Percentiles rank a stretch among this genome's conserved stretches.
These are phyloP conservation scores for Ophiostoma ulmi DNA, from an alignment of 2,329 filamentous ascomycete species.

Conservation along the genomic window DNA sequence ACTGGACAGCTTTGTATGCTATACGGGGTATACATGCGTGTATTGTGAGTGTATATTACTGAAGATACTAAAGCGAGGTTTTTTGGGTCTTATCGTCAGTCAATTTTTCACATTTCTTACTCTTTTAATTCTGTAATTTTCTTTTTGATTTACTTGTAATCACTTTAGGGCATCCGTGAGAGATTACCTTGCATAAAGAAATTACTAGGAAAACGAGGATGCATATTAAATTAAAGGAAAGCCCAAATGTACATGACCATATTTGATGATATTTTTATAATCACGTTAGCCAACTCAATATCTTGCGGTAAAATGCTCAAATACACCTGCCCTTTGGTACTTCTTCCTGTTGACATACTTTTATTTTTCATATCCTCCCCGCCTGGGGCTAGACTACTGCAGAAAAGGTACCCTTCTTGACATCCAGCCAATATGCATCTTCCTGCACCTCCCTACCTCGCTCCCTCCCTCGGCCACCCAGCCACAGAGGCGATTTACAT, in stretches of 20 bases:
- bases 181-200: too few species aligned
- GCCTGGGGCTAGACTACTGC: neutral
- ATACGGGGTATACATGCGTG: neutral
- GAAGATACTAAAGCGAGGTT: too few species aligned
- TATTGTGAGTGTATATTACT: neutral
- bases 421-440: neutral
- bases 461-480: neutral
- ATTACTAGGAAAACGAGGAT: too few species aligned
- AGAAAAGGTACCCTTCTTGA: slow-evolving; percentile 1
- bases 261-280: too few species aligned
- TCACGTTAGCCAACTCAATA: neutral
- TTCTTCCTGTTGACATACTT: neutral
- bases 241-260: too few species aligned
- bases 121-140: too few species aligned
- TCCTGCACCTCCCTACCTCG: neutral
- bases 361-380: neutral
- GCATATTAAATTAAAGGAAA: too few species aligned
- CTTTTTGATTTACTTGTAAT: too few species aligned
- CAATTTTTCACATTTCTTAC: too few species aligned
- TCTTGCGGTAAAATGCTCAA: neutral
- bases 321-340: neutral
- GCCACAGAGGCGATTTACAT: neutral
- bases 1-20: neutral
- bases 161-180: too few species aligned
- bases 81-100: too few species aligned